Base-by-base conservation (phyloP, 192 early-diverging fungal species). In the Umbelopsis ramanniana region DNA sequence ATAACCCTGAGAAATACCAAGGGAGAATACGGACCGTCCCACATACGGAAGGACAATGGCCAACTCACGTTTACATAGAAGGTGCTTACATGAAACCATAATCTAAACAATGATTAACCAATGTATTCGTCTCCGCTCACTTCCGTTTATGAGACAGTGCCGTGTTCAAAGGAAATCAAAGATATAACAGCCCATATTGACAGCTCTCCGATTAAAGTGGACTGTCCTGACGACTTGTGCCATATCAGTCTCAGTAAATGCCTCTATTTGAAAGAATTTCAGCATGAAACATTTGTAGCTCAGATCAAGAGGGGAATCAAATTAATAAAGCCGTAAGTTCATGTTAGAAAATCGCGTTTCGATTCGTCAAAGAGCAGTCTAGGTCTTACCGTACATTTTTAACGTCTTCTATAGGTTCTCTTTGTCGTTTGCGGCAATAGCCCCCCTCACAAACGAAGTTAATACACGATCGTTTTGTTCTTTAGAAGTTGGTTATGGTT, bases 231-330 rank as follows among this genome's bases (percentile, higher is more conserved):
- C n/a, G 66, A 75, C 43, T 15, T 0, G 29, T 45, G n/a, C 26
- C 67, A 87, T 47, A 73, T 87, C 21, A 86, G 84, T 63, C 67
- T 87, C 19, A 81, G 80, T 4, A 63, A 74, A 63, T 80, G 74
- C 23, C 50, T 84, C 2, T 81, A 78, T 72, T 74, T 87, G 35
- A 87, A 86, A 71, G 78, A 79, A 37, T 79, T 78, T 72, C 84
- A 87, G 50, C 79, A 84, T 40, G 46, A 77, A 12, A 67, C 68
- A 2, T 86, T 86, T 57, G 54, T 71, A 46, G 60, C 74, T 2
- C 63, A 71, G 14, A 53, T 87, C 22, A 63, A 23, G 26, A 71
- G 71, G n/a, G 55, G 45, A 0, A 46, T 84, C 46, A 22, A 54
- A 7, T 26, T 66, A 40, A 67, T 45, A 24, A 74, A 73, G 67